Percentiles rank a stretch among this genome's conserved stretches.
These are phyloP conservation scores for Misopates orontium DNA, from an alignment of 257 asterid genomes.

Conservation along the genomic window DNA sequence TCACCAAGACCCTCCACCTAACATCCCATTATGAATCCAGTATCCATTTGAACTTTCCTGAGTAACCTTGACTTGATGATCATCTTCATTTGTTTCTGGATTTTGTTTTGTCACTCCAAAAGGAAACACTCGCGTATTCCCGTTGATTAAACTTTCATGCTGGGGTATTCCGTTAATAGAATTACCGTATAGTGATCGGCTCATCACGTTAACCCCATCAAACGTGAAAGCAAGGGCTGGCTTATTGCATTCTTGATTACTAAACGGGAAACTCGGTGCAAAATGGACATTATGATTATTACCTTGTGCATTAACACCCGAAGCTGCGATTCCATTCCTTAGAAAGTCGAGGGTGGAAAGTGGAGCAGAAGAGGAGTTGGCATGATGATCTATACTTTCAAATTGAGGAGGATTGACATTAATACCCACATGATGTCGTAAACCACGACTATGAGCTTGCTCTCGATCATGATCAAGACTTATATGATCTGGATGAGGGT, in stretches of 20 bases:
- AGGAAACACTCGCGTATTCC: constrained; percentile 46
- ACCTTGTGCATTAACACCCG: background rate
- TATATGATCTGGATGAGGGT: too few species aligned
- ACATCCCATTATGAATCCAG: constrained; percentile 58
- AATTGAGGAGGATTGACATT: too few species aligned
- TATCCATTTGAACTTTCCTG: constrained; percentile 58
- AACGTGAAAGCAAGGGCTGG: constrained; percentile 44
- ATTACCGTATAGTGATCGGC: constrained; percentile 21
- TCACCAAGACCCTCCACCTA: constrained; percentile 65
- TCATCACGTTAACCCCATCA: constrained; percentile 34
- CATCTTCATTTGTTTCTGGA: constrained; percentile 35
- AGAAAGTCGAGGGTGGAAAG: constrained; percentile 32
- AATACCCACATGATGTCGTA: too few species aligned
- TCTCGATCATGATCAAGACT: too few species aligned
- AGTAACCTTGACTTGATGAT: constrained; percentile 36
- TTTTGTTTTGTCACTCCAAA: constrained; percentile 46
- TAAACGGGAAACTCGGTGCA: constrained; percentile 46
- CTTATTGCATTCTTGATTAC: constrained; percentile 54
- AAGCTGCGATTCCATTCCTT: too few species aligned
- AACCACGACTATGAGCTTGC: too few species aligned
- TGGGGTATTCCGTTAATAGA: constrained; percentile 20
- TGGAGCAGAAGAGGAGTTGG: constrained; percentile 24
- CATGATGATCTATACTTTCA: too few species aligned
- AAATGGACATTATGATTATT: constrained; percentile 30
- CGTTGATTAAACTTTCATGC: constrained; percentile 36